phyloP scores from a whole-genome alignment of 805 yeast genomes.

The Blastobotrys chiropterorum region DNA sequence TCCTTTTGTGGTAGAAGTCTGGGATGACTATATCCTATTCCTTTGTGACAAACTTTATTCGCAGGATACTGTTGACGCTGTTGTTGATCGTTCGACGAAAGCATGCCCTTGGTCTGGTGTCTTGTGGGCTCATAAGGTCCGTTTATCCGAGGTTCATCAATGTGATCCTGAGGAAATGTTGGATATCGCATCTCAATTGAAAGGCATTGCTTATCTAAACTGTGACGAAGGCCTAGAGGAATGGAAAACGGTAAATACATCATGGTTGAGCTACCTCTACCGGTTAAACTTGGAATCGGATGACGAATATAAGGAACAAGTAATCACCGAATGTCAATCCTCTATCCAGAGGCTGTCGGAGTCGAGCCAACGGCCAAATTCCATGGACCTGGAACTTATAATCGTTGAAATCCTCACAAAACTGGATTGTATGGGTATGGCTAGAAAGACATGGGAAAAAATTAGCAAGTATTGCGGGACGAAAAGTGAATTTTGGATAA shows the following conservation, averaged over 20 bases:
- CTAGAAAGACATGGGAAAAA: constrained; percentile 23
- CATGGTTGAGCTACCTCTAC: constrained; percentile 7
- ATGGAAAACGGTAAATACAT: constrained; percentile 8
- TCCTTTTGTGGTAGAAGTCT: constrained; percentile 18
- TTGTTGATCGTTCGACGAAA: constrained; percentile 18
- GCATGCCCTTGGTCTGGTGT: constrained; percentile 24
- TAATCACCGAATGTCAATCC: neutral
- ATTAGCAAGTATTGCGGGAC: constrained; percentile 27
- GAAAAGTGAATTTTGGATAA: constrained; percentile 46
- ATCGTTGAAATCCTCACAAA: constrained; percentile 33
- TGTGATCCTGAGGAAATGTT: constrained; percentile 2
- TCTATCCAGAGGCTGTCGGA: neutral
- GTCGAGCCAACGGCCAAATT: neutral
- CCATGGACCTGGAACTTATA: constrained; percentile 35
- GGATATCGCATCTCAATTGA: neutral
- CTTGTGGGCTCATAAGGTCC: constrained; percentile 22
- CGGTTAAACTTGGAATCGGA: neutral
- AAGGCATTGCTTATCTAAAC: constrained; percentile 1
- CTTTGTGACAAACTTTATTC: constrained; percentile 15
- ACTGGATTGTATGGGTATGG: constrained; percentile 28
- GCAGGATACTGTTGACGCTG: constrained; percentile 5
- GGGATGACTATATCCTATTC: constrained; percentile 27
- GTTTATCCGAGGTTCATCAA: constrained; percentile 4
- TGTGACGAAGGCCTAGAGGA: constrained; percentile 5
- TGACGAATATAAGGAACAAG: neutral